Evolutionary conservation across 768 basidiomycete species (phyloP).

Genomic region (Candolleomyces aberdarensis): DNA sequence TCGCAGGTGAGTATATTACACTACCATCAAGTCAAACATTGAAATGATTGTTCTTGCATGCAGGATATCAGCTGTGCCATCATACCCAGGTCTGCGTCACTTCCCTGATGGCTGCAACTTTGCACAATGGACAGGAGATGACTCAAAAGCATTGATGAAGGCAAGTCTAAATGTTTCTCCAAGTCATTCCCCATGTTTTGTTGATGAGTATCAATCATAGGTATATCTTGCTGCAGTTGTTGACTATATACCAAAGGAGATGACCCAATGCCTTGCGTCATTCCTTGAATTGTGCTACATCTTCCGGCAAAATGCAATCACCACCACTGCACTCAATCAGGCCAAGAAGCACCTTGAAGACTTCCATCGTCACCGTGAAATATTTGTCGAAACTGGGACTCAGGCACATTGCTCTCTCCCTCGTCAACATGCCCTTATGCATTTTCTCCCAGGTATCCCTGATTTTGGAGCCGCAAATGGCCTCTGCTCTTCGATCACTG

Average conservation of each 20-base stretch:
- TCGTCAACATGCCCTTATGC: conserved; percentile 20
- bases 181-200: too few species aligned
- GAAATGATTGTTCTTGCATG: background rate
- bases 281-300: conserved; percentile 29
- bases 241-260: conserved; percentile 22
- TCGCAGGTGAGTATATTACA: background rate
- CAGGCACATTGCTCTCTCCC: conserved; percentile 14
- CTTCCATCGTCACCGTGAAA: conserved; percentile 13
- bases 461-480: conserved; percentile 24
- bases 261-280: conserved; percentile 20
- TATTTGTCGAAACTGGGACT: conserved; percentile 21
- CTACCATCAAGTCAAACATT: too few species aligned
- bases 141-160: conserved; percentile 34
- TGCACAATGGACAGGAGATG: conserved; percentile 28
- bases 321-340: conserved; percentile 8
- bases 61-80: conserved; percentile 19
- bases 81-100: conserved; percentile 19
- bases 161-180: too few species aligned
- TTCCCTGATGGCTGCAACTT: conserved; percentile 22
- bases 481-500: conserved; percentile 30
- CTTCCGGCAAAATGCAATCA: conserved; percentile 17
- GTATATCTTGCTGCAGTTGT: conserved; percentile 24
- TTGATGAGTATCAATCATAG: conserved; percentile 1
- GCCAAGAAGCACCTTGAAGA: background rate
- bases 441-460: conserved; percentile 15